A percentile compares a stretch with the other conserved stretches of the same genome.
Evolutionary conservation across 179 eudicot genomes (phyloP).

Genomic region (Silene coronaria): DNA sequence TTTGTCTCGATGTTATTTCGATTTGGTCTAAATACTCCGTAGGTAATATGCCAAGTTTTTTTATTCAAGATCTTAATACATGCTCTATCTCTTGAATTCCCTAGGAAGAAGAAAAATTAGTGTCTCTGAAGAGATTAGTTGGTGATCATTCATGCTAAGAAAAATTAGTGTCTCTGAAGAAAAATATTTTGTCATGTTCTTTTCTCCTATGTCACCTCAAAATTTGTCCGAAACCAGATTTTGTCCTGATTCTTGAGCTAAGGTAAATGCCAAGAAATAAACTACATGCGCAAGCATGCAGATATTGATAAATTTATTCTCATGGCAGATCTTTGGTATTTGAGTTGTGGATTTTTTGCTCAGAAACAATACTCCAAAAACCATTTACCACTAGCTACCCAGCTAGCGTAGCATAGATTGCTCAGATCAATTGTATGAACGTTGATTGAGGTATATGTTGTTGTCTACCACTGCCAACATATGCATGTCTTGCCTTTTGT

Average conservation of each 20-base stretch:
- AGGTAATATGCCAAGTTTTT: background rate
- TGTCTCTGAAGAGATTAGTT: too few relatives aligned
- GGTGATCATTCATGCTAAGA: background rate
- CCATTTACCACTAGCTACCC: background rate
- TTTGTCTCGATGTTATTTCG: too few relatives aligned
- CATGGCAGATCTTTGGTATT: constrained; percentile 22
- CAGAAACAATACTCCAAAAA: constrained; percentile 22
- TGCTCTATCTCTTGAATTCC: background rate
- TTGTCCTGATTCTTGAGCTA: constrained; percentile 18
- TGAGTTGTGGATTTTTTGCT: constrained; percentile 24
- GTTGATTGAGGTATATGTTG: constrained; percentile 9
- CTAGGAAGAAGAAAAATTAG: too few relatives aligned
- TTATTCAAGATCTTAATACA: background rate
- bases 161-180: background rate
- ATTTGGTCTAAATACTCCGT: too few relatives aligned
- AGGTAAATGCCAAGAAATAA: constrained; percentile 24
- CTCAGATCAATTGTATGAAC: background rate
- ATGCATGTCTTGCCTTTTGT: constrained; percentile 18
- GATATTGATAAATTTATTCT: constrained; percentile 8
- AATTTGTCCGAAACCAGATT: constrained; percentile 20
- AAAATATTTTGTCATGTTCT: constrained; percentile 14
- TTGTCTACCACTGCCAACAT: background rate
- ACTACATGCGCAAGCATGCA: constrained; percentile 21
- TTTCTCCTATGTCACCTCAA: constrained; percentile 19
- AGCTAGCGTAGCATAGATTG: constrained; percentile 2